Evolutionary conservation across 1,284 basidiomycete species (phyloP), one percentile per base, ranked within the genome.

Genomic region (Pseudozyma thailandica): DNA sequence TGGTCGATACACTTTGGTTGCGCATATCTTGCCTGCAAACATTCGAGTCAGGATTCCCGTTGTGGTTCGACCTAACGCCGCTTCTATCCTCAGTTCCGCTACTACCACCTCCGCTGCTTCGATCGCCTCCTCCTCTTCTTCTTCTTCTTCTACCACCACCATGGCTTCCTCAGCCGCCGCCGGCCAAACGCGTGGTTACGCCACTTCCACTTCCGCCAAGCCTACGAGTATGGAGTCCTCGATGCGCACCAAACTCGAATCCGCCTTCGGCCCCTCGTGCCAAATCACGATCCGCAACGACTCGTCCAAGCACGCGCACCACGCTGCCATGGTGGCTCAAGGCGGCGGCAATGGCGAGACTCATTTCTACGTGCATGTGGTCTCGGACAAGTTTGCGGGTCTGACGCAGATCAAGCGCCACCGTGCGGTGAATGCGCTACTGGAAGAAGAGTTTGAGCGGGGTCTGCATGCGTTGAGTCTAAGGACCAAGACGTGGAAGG

Each of bases 251-350:
- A 79, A 79, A 50, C 61, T 79, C 31, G 39, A 55, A 23, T 33
- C 44, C 26, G 59, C 64, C 23, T 72, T 79, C 46, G 61, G 56
- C 6, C 76, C 77, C 4, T 13, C 52, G 49, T 47, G 58, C 35
- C 50, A 68, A 47, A 44, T 79, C 30, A 54, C 55, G 31, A 77
- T 79, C 50, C 55, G 78, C 37, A 79, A 79, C 64, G 78, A 79
- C 49, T 76, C 74, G 3, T 53, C 59, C 50, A 80, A 78, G 56
- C 80, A 82, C 47, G 77, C 80, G 0, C 80, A 82, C 54, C 80
- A 82, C 55, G 80, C 80, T 6, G 80, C 80, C n/a, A 82, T 82
- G 80, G 79, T 62, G 4, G 80, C 80, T 2, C 78, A 80, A 35
- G 75, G 77, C 26, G 80, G 80, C 9, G 80, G 80, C 6, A 77